These are phyloP conservation scores for Bryopsis sp. DNA, from an alignment of 139 green algal species.

Conservation along the genomic window DNA sequence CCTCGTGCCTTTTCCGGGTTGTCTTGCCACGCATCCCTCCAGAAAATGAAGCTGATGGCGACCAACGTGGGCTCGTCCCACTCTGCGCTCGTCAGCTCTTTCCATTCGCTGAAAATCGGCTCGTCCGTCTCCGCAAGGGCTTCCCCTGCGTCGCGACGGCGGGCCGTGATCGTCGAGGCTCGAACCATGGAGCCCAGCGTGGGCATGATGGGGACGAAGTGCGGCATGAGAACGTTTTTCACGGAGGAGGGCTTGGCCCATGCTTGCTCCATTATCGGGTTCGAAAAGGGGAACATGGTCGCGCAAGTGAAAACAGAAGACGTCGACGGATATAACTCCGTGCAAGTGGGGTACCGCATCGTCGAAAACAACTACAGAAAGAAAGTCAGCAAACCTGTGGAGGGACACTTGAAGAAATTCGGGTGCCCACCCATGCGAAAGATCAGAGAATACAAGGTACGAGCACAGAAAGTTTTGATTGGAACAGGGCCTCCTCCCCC, in stretches of 20 bases:
- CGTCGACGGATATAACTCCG: conserved; percentile 88
- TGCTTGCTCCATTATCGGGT: conserved; percentile 82
- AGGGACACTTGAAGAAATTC: conserved; percentile 85
- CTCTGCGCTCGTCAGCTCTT: neutral
- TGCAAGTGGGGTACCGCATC: conserved; percentile 72
- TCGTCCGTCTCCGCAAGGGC: no score
- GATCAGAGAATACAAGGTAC: conserved; percentile 90
- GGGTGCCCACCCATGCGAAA: conserved; percentile 64
- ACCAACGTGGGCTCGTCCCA: neutral
- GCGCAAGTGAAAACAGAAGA: conserved; percentile 86
- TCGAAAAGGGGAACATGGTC: conserved; percentile 87
- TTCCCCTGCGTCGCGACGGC: neutral
- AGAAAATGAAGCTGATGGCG: neutral
- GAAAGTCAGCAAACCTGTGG: conserved; percentile 87
- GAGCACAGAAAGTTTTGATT: neutral
- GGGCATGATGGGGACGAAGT: conserved; percentile 90
- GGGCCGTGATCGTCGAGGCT: conserved; percentile 16
- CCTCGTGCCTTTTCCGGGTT: no score
- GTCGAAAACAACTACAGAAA: conserved; percentile 55
- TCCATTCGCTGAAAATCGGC: neutral
- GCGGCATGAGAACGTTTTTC: conserved; percentile 94
- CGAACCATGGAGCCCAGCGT: conserved; percentile 43
- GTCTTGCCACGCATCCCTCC: neutral
- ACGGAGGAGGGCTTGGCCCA: conserved; percentile 70
- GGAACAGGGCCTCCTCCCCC: neutral